Percentiles rank a stretch among this genome's conserved stretches.
Conservation (phyloP, 495 filamentous ascomycete genomes). For the Talaromyces proteolyticus region DNA sequence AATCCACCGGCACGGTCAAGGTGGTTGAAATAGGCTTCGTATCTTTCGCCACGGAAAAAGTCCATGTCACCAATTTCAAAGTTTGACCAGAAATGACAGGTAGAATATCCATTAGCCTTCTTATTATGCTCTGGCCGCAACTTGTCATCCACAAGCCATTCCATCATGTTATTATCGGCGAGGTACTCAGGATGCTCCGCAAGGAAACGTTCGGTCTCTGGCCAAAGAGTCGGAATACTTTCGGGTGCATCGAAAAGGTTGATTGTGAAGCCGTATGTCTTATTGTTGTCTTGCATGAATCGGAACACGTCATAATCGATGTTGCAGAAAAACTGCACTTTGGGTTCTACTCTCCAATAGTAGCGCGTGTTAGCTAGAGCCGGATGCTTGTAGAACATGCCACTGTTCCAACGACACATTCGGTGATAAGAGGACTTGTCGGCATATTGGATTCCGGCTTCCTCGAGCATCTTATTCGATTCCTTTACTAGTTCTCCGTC, state of each 20-base stretch:
- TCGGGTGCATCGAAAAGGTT: conserved; percentile 90
- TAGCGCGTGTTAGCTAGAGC: conserved; percentile 75
- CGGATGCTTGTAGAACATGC: conserved; percentile 95
- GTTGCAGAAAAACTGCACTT: conserved; percentile 99
- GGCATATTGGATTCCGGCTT: conserved; percentile 85
- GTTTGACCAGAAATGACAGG: conserved; percentile 99
- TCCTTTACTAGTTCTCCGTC: conserved; percentile 79
- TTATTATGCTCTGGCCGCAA: conserved; percentile 73
- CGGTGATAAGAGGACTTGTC: conserved; percentile 88
- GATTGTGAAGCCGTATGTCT: conserved; percentile 98
- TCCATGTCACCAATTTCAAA: conserved; percentile 96
- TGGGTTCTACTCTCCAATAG: conserved; percentile 99
- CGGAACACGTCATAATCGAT: conserved; percentile 98
- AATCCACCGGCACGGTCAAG: conserved; percentile 85
- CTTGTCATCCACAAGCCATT: conserved; percentile 76
- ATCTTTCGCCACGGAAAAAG: conserved; percentile 88
- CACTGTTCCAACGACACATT: conserved; percentile 99
- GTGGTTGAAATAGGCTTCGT: conserved; percentile 95
- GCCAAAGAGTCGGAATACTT: conserved; percentile 88
- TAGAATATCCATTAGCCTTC: conserved; percentile 86
- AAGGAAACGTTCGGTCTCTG: conserved; percentile 84
- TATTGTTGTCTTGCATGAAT: conserved; percentile 95
- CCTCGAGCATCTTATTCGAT: conserved; percentile 74
- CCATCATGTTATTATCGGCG: conserved; percentile 75
- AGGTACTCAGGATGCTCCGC: conserved; percentile 77